Evolutionary conservation across 192 early-diverging fungal species (phyloP).

Genomic region (Podila epicladia): DNA sequence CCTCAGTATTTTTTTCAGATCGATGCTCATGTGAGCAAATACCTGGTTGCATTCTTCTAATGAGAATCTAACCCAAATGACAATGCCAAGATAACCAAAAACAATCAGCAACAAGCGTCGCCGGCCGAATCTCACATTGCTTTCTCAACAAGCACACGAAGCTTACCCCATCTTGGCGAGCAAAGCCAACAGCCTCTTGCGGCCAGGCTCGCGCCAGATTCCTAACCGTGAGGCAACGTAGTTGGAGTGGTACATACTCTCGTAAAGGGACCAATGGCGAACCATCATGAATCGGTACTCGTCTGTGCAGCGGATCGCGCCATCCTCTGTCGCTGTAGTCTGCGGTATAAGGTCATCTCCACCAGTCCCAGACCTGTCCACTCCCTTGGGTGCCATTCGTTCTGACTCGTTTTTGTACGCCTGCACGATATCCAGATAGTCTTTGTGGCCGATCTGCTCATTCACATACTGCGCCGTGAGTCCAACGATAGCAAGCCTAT

Average conservation of each 20-base stretch:
- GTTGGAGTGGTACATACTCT: conserved; percentile 86
- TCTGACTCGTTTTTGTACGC: conserved; percentile 77
- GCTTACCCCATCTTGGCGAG: conserved; percentile 90
- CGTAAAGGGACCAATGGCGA: conserved; percentile 92
- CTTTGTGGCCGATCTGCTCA: conserved; percentile 73
- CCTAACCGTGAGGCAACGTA: conserved; percentile 90
- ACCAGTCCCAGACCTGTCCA: not conserved
- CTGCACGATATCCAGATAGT: conserved; percentile 72
- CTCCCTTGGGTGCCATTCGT: conserved; percentile 53
- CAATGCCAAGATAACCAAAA: not conserved
- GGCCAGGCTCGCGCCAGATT: conserved; percentile 88
- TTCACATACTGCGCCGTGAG: conserved; percentile 81
- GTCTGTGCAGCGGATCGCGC: conserved; percentile 66
- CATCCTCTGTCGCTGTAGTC: conserved; percentile 55
- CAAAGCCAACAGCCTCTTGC: conserved; percentile 80
- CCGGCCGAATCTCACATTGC: not conserved
- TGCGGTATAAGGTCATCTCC: conserved; percentile 1
- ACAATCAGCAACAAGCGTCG: not conserved
- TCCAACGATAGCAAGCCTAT: conserved; percentile 82
- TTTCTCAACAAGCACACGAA: not conserved
- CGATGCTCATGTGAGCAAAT: conserved; percentile 79
- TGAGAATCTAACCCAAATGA: conserved; percentile 67
- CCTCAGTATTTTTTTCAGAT: conserved; percentile 76
- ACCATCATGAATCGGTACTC: conserved; percentile 90
- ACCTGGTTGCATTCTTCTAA: conserved; percentile 79